These are phyloP conservation scores for Eucalyptus polybractea DNA, from an alignment of 345 rosid species.

Conservation along the genomic window DNA sequence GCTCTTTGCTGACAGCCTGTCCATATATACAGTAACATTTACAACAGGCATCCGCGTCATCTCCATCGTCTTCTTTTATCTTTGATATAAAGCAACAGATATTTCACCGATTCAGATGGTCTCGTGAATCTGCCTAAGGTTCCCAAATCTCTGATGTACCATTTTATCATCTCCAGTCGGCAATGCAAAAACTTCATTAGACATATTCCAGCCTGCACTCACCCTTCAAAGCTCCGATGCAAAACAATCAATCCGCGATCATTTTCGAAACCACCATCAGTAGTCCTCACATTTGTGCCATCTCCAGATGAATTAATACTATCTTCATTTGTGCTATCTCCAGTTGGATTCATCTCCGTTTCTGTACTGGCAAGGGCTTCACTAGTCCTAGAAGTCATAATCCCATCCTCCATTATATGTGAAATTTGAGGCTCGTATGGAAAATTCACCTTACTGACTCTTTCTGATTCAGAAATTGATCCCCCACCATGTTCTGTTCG, in stretches of 20 bases:
- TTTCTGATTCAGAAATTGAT: background rate
- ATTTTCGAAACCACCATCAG: background rate
- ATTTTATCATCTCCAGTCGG: background rate
- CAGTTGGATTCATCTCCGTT: background rate
- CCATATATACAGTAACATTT: background rate
- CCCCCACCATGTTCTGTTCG: background rate
- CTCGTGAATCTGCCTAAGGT: background rate
- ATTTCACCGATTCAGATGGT: background rate
- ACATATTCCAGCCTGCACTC: background rate
- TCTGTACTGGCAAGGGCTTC: background rate
- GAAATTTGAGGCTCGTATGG: background rate
- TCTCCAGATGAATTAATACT: background rate
- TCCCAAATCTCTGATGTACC: background rate
- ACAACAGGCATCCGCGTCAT: background rate
- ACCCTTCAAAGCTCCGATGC: background rate
- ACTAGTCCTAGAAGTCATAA: background rate
- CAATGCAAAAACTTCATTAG: background rate
- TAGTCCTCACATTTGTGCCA: background rate
- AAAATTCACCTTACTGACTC: background rate
- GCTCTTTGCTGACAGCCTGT: background rate
- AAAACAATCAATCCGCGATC: background rate
- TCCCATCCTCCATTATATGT: background rate
- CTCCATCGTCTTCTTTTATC: background rate
- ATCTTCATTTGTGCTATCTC: background rate
- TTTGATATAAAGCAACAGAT: background rate